A percentile compares a stretch with the other conserved stretches of the same genome.
These are phyloP conservation scores for Skeletonema potamos DNA, from an alignment of 108 stramenopile species.

Conservation along the genomic window DNA sequence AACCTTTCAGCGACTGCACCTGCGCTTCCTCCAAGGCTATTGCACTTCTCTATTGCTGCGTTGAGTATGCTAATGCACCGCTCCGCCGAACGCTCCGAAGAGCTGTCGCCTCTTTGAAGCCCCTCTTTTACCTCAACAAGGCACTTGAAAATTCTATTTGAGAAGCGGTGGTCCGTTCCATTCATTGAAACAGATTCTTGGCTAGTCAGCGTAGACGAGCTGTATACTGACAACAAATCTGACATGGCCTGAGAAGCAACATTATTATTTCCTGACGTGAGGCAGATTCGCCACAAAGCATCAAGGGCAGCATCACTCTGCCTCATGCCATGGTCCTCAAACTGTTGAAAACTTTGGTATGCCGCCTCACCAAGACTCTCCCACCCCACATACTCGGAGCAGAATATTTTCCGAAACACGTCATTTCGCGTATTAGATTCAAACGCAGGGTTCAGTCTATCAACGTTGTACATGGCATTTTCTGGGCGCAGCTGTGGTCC, in stretches of 20 bases:
- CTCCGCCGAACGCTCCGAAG: conserved; percentile 70
- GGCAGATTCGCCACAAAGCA: conserved; percentile 84
- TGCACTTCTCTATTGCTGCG: conserved; percentile 66
- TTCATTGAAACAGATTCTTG: conserved; percentile 16
- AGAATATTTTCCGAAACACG: conserved; percentile 82
- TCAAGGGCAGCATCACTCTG: conserved; percentile 57
- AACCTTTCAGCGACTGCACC: conserved; percentile 56
- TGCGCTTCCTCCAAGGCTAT: conserved; percentile 54
- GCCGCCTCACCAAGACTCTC: conserved; percentile 58
- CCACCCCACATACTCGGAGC: conserved; percentile 60
- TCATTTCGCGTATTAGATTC: conserved; percentile 52
- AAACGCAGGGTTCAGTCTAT: conserved; percentile 64
- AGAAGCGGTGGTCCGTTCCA: conserved; percentile 28
- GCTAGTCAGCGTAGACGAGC: neutral
- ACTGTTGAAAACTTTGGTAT: conserved; percentile 73
- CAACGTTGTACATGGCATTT: conserved; percentile 32
- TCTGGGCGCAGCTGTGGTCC: conserved; percentile 21
- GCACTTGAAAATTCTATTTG: conserved; percentile 64
- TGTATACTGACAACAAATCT: conserved; percentile 78
- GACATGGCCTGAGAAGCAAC: conserved; percentile 85
- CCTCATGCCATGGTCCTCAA: conserved; percentile 21
- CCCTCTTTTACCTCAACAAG: conserved; percentile 65
- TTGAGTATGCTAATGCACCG: conserved; percentile 84
- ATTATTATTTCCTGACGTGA: conserved; percentile 59
- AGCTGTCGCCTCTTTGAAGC: conserved; percentile 44